These are phyloP conservation scores for Xanthoceras sorbifolium DNA, from an alignment of 345 rosid genomes.

Conservation along the genomic window DNA sequence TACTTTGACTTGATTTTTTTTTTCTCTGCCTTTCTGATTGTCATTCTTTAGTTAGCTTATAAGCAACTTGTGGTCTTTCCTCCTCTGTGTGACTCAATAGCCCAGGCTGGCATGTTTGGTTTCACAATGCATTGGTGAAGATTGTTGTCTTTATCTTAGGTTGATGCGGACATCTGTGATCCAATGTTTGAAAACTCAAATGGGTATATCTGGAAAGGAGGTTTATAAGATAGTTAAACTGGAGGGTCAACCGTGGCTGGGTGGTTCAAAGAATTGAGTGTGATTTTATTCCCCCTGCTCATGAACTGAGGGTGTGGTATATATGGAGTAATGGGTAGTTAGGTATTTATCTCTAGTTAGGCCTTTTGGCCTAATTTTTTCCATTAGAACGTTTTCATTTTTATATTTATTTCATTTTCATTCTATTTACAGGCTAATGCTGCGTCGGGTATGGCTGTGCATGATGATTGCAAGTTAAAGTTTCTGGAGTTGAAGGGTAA, in stretches of 20 bases:
- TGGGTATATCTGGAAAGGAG: not conserved
- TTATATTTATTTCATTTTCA: not conserved
- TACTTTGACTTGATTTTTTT: not conserved
- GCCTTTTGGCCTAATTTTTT: too few relatives aligned
- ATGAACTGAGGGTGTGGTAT: not conserved
- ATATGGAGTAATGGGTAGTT: too few relatives aligned
- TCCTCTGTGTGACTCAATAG: not conserved
- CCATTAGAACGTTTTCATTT: not conserved
- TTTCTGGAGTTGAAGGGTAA: conserved; percentile 60
- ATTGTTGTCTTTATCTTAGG: not conserved
- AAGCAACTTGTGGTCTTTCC: not conserved
- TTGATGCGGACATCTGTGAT: not conserved
- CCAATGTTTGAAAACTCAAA: not conserved
- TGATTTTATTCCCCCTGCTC: too few relatives aligned
- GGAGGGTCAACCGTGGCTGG: not conserved
- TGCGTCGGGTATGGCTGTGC: conserved; percentile 63
- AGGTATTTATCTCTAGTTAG: not conserved
- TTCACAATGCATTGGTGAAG: not conserved
- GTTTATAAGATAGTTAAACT: not conserved
- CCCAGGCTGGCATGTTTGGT: not conserved
- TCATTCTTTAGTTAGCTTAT: not conserved
- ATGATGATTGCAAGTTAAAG: conserved; percentile 60
- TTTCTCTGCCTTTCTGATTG: not conserved
- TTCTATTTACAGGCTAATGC: conserved; percentile 47
- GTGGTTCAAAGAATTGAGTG: not conserved